These are phyloP conservation scores for Picochlorum sp. DNA, from an alignment of 139 green algal species.

Conservation along the genomic window DNA sequence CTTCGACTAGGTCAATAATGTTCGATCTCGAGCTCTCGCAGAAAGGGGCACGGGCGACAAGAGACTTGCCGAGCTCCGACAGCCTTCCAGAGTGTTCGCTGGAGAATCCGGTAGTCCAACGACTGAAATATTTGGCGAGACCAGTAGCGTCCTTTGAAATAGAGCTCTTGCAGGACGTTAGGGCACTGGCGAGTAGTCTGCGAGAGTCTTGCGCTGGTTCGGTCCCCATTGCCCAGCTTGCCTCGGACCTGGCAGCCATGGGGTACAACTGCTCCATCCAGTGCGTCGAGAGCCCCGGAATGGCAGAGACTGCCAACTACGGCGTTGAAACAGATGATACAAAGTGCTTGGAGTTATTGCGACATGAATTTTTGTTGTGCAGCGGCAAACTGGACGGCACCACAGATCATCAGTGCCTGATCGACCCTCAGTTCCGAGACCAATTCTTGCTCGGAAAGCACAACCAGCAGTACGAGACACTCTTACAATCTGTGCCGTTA, in stretches of 20 bases:
- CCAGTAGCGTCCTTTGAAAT: conserved; percentile 27
- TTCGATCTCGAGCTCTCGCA: conserved; percentile 29
- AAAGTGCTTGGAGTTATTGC: conserved; percentile 28
- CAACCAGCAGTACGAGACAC: conserved; percentile 30
- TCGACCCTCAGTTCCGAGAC: conserved; percentile 38
- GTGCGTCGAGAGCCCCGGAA: conserved; percentile 6
- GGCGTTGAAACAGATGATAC: not conserved
- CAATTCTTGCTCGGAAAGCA: conserved; percentile 48
- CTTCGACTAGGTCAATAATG: conserved; percentile 24
- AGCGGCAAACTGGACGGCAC: conserved; percentile 15
- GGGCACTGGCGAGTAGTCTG: not conserved
- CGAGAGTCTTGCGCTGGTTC: conserved; percentile 8
- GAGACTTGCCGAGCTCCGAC: no score
- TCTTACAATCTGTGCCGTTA: conserved; percentile 29
- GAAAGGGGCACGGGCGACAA: not conserved
- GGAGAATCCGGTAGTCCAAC: conserved; percentile 9
- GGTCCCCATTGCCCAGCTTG: conserved; percentile 12
- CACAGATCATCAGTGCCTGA: conserved; percentile 16
- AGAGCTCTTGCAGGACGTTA: conserved; percentile 29
- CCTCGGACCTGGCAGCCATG: conserved; percentile 11
- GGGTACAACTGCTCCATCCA: conserved; percentile 13
- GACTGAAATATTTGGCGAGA: conserved; percentile 25
- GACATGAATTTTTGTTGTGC: conserved; percentile 25
- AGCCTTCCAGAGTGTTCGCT: not conserved
- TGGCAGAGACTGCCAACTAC: not conserved